phyloP scores from a whole-genome alignment of 192 early-diverging fungal species.

The Backusella morwellensis region DNA sequence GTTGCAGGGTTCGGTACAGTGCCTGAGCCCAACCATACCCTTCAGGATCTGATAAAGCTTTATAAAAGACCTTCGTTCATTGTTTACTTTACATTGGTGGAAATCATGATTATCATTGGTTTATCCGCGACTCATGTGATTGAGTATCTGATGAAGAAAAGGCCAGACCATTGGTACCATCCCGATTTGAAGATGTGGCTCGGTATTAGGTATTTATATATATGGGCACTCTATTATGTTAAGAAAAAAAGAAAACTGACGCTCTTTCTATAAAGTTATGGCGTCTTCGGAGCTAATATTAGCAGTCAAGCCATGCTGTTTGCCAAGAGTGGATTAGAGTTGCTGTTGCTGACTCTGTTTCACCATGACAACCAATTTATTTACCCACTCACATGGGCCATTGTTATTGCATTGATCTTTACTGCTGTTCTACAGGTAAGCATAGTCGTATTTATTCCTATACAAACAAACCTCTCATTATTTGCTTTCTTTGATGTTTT shows the following conservation, averaged over 20 bases:
- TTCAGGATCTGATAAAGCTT: conserved; percentile 63
- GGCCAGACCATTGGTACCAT: conserved; percentile 4
- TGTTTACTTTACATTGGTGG: conserved; percentile 59
- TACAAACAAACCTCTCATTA: background rate
- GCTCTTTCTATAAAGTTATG: conserved; percentile 38
- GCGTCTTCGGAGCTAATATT: conserved; percentile 71
- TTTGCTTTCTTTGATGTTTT: background rate
- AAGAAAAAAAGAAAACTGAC: too few species aligned
- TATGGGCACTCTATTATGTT: background rate
- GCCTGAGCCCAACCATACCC: conserved; percentile 67
- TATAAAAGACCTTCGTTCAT: conserved; percentile 71
- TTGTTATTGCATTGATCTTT: conserved; percentile 57
- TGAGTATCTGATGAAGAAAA: conserved; percentile 35
- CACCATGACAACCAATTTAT: conserved; percentile 68
- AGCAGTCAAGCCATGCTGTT: conserved; percentile 76
- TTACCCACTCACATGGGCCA: conserved; percentile 66
- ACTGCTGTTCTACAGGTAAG: conserved; percentile 57
- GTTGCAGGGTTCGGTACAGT: conserved; percentile 76
- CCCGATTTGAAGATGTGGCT: conserved; percentile 31
- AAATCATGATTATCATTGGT: conserved; percentile 47
- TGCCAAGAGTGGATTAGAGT: conserved; percentile 76
- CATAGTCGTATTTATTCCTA: background rate
- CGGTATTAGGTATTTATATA: conserved; percentile 21
- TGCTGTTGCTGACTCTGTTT: conserved; percentile 60
- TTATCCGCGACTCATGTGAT: conserved; percentile 49